Percentiles rank a stretch among this genome's conserved stretches.
phyloP scores from a whole-genome alignment of 768 basidiomycete genomes.

The Holtermannia corniformis region DNA sequence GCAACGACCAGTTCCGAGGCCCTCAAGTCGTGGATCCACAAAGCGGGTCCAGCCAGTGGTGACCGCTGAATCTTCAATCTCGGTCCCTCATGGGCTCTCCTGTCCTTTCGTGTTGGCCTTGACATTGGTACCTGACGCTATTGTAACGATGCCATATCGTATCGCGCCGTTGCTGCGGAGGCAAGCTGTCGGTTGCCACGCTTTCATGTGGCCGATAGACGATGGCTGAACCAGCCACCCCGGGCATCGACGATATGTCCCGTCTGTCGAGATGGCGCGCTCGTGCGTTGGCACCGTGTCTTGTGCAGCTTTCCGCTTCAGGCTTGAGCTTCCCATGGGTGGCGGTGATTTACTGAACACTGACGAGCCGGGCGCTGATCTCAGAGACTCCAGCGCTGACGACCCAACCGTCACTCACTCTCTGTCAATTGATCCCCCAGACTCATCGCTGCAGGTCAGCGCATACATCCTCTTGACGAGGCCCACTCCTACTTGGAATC shows the following conservation, averaged over 20 bases:
- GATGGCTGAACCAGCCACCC: not conserved
- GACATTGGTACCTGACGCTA: too few species aligned
- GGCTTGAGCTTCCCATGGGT: not conserved
- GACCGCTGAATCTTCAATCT: too few species aligned
- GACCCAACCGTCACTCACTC: not conserved
- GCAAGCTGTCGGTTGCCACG: too few species aligned
- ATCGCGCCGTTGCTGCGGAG: too few species aligned
- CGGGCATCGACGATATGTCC: not conserved
- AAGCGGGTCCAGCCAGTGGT: not conserved
- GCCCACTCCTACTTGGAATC: not conserved
- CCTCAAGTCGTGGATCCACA: not conserved
- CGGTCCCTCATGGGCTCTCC: too few species aligned
- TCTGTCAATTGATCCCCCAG: not conserved
- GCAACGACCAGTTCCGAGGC: not conserved
- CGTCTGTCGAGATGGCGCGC: not conserved
- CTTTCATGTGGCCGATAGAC: too few species aligned
- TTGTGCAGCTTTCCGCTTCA: not conserved
- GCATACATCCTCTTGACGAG: not conserved
- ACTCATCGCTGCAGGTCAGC: not conserved
- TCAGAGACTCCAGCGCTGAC: too few species aligned
- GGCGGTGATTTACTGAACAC: not conserved
- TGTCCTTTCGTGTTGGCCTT: too few species aligned
- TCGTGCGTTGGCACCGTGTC: too few species aligned
- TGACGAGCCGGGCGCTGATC: too few species aligned
- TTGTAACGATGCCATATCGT: too few species aligned